phyloP scores from a whole-genome alignment of 768 basidiomycete genomes.

The Gelatoporia subvermispora region DNA sequence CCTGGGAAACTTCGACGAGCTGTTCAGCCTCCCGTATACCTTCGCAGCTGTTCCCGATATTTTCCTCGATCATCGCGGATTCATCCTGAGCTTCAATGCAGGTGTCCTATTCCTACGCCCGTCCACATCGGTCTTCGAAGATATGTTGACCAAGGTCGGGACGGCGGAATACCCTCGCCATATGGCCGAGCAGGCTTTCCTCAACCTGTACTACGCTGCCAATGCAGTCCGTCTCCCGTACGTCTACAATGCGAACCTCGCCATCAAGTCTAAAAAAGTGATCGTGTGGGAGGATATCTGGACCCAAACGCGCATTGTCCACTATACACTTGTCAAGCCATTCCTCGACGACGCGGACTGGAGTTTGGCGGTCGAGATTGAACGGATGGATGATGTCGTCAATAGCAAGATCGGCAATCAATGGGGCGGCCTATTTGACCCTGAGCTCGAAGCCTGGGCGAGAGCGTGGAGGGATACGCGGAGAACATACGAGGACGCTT shows the following conservation, averaged over 20 bases:
- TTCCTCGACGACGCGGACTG: conserved; percentile 9
- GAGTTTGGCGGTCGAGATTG: conserved; percentile 17
- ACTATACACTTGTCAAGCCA: conserved; percentile 35
- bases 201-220: conserved; percentile 35
- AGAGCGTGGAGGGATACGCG: conserved; percentile 14
- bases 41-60: conserved; percentile 41
- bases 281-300: conserved; percentile 30
- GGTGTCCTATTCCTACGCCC: conserved; percentile 36
- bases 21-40: conserved; percentile 35
- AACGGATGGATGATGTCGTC: conserved; percentile 21
- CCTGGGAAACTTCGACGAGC: conserved; percentile 38
- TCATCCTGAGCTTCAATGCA: conserved; percentile 35
- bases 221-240: conserved; percentile 34
- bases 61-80: conserved; percentile 26
- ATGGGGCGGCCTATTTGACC: conserved; percentile 22
- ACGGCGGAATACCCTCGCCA: conserved; percentile 26
- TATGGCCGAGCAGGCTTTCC: conserved; percentile 37
- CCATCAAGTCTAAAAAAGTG: conserved; percentile 29
- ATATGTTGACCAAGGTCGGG: conserved; percentile 27
- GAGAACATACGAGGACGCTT: background rate
- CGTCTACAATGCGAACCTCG: conserved; percentile 38
- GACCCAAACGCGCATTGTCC: conserved; percentile 31
- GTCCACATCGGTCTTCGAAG: conserved; percentile 22
- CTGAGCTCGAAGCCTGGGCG: conserved; percentile 28
- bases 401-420: conserved; percentile 12